Evolutionary conservation across 306 rosid species (phyloP).

Genomic region (Begonia peltatifolia): DNA sequence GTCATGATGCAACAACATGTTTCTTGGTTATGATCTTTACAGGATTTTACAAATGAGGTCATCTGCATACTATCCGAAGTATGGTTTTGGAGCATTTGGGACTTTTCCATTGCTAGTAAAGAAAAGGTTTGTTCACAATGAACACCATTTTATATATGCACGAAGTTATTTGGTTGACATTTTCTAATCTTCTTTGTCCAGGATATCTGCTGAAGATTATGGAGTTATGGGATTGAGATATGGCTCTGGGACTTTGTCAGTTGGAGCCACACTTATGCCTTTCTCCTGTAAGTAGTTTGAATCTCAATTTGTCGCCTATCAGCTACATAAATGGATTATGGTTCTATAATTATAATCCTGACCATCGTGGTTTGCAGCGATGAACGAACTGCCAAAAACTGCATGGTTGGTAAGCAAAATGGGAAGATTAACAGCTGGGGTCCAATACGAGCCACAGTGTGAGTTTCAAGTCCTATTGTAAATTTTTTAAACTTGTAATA

Average conservation of each 20-base stretch:
- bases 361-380: conserved; percentile 30
- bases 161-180: conserved; percentile 9
- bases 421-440: conserved; percentile 84
- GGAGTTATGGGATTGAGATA: conserved; percentile 85
- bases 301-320: neutral
- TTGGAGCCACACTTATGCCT: conserved; percentile 62
- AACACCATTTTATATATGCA: conserved; percentile 7
- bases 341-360: neutral
- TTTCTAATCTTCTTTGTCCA: conserved; percentile 21
- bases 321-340: too few species aligned
- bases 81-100: conserved; percentile 88
- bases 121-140: conserved; percentile 42
- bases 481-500: neutral
- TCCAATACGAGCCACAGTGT: conserved; percentile 86
- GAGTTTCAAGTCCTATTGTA: conserved; percentile 15
- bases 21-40: conserved; percentile 13
- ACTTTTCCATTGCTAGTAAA: conserved; percentile 58
- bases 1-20: conserved; percentile 2
- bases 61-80: conserved; percentile 59
- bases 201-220: conserved; percentile 55
- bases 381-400: conserved; percentile 52
- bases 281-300: conserved; percentile 41
- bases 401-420: conserved; percentile 85
- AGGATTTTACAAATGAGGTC: conserved; percentile 80
- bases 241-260: conserved; percentile 62